Conservation (phyloP, 179 eudicot species). For the Silene coronaria region DNA sequence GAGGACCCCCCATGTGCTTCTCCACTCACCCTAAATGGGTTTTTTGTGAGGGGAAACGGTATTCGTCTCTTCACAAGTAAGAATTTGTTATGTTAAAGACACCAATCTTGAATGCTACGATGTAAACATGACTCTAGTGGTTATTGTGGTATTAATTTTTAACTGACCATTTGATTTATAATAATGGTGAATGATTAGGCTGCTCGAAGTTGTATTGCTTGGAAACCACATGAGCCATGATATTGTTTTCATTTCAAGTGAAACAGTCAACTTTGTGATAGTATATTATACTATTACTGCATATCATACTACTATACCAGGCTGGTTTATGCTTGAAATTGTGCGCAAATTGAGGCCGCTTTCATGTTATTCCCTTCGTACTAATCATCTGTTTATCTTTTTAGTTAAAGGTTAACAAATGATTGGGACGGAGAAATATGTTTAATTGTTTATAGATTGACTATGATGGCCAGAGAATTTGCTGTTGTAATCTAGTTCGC, state of each 20-base stretch:
- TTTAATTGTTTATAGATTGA: not conserved
- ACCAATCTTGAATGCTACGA: conserved; percentile 17
- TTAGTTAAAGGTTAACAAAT: too few species aligned
- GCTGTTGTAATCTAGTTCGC: not conserved
- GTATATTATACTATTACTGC: not conserved
- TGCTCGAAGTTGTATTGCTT: conserved; percentile 21
- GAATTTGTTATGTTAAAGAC: not conserved
- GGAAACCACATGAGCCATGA: conserved; percentile 28
- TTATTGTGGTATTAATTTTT: conserved; percentile 4
- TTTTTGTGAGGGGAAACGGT: too few species aligned
- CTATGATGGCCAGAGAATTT: not conserved
- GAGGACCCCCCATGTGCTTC: too few species aligned
- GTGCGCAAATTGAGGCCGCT: conserved; percentile 4
- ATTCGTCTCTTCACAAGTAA: too few species aligned
- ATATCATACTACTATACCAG: not conserved
- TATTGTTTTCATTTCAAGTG: conserved; percentile 10
- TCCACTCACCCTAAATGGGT: too few species aligned
- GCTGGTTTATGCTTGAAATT: not conserved
- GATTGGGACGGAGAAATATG: too few species aligned
- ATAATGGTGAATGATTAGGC: not conserved
- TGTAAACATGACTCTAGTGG: conserved; percentile 23
- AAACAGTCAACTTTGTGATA: not conserved
- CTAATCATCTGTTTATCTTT: too few species aligned
- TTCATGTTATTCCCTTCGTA: conserved; percentile 1
- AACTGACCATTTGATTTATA: not conserved